phyloP scores from a whole-genome alignment of 169 alveolate species.

The Cryptosporidium muris region DNA sequence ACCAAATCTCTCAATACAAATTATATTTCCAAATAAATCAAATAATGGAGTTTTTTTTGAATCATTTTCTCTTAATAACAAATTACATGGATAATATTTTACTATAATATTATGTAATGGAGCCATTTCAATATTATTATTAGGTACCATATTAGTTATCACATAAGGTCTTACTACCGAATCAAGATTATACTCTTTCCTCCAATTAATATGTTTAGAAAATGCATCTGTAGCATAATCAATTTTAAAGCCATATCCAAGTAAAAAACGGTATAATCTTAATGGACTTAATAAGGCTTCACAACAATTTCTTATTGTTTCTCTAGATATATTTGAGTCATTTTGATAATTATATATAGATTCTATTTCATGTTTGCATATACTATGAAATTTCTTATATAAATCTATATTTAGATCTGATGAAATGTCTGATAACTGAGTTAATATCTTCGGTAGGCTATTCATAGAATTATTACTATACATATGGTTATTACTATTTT shows the following conservation, averaged over 20 bases:
- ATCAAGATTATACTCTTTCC: conserved; percentile 62
- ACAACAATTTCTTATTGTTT: conserved; percentile 49
- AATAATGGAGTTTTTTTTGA: conserved; percentile 45
- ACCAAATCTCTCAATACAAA: conserved; percentile 69
- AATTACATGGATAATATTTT: conserved; percentile 60
- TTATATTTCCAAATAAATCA: conserved; percentile 46
- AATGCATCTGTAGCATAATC: conserved; percentile 32
- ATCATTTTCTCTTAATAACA: conserved; percentile 41
- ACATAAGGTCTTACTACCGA: conserved; percentile 62
- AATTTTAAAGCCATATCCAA: conserved; percentile 39
- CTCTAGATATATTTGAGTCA: background rate
- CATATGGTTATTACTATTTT: too few relatives aligned
- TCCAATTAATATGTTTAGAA: conserved; percentile 56
- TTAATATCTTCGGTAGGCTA: conserved; percentile 17
- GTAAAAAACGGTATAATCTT: conserved; percentile 41
- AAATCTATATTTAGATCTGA: conserved; percentile 22
- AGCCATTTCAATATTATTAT: conserved; percentile 68
- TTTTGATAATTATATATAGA: conserved; percentile 7
- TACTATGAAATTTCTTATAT: conserved; percentile 28
- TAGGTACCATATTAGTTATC: conserved; percentile 68
- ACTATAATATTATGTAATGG: conserved; percentile 50
- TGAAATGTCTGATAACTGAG: conserved; percentile 20
- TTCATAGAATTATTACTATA: too few relatives aligned
- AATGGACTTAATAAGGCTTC: conserved; percentile 44
- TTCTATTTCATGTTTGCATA: conserved; percentile 17